These are phyloP conservation scores for Rossbeevera mucosa DNA, from an alignment of 768 basidiomycete genomes.

Conservation along the genomic window DNA sequence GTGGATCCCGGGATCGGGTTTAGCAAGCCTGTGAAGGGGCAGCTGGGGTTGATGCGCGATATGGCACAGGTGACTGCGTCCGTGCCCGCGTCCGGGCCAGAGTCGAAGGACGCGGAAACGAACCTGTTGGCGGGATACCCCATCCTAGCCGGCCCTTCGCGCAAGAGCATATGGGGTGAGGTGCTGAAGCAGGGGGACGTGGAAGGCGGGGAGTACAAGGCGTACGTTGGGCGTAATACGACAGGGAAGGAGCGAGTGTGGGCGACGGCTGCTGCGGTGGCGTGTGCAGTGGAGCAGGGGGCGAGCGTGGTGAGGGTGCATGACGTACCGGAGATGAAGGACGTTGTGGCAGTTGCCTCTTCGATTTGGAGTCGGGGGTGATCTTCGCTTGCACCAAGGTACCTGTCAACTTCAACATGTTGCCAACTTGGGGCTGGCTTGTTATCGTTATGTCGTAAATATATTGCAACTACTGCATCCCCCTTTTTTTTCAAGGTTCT, in stretches of 20 bases:
- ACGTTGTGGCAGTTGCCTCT: conserved; percentile 65
- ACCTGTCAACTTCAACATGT: neutral
- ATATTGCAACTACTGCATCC: neutral
- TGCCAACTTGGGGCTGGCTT: neutral
- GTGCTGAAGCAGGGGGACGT: conserved; percentile 49
- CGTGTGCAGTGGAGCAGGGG: conserved; percentile 71
- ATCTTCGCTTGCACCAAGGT: neutral
- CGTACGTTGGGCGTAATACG: conserved; percentile 48
- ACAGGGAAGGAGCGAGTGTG: conserved; percentile 62
- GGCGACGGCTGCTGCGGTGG: conserved; percentile 76
- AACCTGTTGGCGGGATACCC: conserved; percentile 60
- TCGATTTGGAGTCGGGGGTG: conserved; percentile 46
- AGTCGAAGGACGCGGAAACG: conserved; percentile 20
- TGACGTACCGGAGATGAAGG: conserved; percentile 66
- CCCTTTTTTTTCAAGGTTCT: no score
- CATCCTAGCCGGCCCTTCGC: conserved; percentile 69
- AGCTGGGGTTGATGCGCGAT: conserved; percentile 61
- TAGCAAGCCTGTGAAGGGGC: conserved; percentile 77
- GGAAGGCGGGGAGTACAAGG: conserved; percentile 15
- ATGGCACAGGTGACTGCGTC: conserved; percentile 41
- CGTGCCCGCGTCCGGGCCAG: neutral
- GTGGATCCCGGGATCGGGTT: conserved; percentile 94
- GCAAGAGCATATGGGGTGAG: conserved; percentile 79
- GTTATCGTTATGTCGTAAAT: neutral
- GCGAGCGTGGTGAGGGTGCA: conserved; percentile 78